A percentile compares a stretch with the other conserved stretches of the same genome.
phyloP scores from a whole-genome alignment of 805 yeast species.

The Yarrowia osloensis region DNA sequence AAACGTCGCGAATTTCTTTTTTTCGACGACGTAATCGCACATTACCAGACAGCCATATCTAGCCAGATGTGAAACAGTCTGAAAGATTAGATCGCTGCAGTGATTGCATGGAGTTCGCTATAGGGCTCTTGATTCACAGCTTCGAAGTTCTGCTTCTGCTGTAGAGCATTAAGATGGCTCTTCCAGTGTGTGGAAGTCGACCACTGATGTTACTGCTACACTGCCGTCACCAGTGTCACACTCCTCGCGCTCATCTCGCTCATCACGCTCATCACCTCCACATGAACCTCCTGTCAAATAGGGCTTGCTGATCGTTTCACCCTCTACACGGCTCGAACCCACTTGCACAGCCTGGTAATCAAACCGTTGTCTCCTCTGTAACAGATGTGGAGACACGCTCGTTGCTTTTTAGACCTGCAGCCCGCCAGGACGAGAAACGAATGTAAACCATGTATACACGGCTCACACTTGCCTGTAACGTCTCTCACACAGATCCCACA shows the following conservation, averaged over 20 bases:
- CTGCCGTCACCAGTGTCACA: too few species aligned
- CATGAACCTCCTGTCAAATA: neutral
- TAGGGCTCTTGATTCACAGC: too few species aligned
- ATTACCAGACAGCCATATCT: neutral
- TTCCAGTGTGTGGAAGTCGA: too few species aligned
- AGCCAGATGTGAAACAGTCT: neutral
- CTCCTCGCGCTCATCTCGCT: too few species aligned
- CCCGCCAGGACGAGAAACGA: neutral
- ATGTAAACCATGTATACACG: neutral
- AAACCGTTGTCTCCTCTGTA: neutral
- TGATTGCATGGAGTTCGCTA: too few species aligned
- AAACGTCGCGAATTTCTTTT: neutral
- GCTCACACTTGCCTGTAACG: neutral
- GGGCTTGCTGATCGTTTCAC: slow-evolving; percentile 5
- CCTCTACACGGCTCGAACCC: slow-evolving; percentile 5
- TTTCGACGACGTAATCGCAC: neutral
- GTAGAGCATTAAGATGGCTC: too few species aligned
- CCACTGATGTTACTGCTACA: too few species aligned
- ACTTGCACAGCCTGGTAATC: neutral
- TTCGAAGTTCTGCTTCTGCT: too few species aligned
- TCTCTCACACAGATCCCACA: neutral
- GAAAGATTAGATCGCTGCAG: neutral
- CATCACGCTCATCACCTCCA: neutral
- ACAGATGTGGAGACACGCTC: neutral
- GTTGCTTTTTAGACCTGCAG: slow-evolving; percentile 13